Evolutionary conservation across 805 yeast genomes (phyloP), one percentile per base, ranked within the genome.

Genomic region (Suhomyces tanzawaensis): DNA sequence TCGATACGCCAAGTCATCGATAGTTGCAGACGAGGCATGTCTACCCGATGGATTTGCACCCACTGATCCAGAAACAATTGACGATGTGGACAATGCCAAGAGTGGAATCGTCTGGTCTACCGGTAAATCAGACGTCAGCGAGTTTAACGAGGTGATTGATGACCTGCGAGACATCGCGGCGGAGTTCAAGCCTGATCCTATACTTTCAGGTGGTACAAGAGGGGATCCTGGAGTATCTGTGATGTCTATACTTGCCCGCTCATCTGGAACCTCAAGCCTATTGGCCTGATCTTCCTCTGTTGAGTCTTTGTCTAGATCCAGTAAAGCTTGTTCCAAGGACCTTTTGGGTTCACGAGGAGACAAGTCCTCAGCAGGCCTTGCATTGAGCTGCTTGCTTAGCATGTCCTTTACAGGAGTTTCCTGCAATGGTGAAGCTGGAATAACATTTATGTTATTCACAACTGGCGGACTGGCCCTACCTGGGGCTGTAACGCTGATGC

Each of bases 101-200:
- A 64, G 47, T 14, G 69, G 70, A 16, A 63, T 46, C 3, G 55
- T 55, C 40, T 58, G 66, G 7, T 62, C 67, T 19, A 56, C 34
- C 4, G 57, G 55, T 11, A 45, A 17, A 25, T 52, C 55, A 7
- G 40, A 22, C 40, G 44, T 12, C 36, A 36, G 30, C 26, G 59
- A 51, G 4, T 40, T 41, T 7, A 36, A 19, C 9, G 65, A 57
- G 2, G 48, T 33, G 11, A 44, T 26, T 2, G 64, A 51, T 19
- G 45, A 37, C 13, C 29, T 13, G 22, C 30, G 23, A 7, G 44
- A 32, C n/a, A 29, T 16, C 19, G 34, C 26, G 16, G 22, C 31
- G 9, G 30, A 18, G 5, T 29, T 29, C 3, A 12, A 27, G 6
- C 19, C 26, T 16, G 14, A 7, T 3, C 19, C 14, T 9, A 19